Base-by-base conservation (phyloP, 305 asterid genomes). In the Striga hermonthica region DNA sequence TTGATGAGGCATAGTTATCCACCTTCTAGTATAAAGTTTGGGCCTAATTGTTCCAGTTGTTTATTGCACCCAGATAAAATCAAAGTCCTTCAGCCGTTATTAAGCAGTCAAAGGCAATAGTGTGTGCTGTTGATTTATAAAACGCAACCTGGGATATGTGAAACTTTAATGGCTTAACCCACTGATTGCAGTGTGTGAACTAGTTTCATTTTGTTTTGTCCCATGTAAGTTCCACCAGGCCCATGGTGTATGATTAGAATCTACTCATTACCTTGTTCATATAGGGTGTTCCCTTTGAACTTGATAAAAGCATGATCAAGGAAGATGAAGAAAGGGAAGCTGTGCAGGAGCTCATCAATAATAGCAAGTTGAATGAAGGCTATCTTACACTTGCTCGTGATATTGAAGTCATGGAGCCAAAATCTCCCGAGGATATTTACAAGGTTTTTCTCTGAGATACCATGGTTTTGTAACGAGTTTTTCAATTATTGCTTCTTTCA, bases 321-420 rank as follows among this genome's bases (percentile, higher is more conserved):
- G 92, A 85, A 53, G 91, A 83, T 71, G 89, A 84, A 59, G 96
- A 94, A 64, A 84, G 95, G 80, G 95, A 90, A 62, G 87, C 80
- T 49, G 71, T 94, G 72, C 96, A 90, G 74, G 95, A 84, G 57
- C 83, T 86, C 45, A 80, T 94, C 76, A 86, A 85, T 77, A 94
- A 88, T 73, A 31, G 82, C 14, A 90, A 88, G 81, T 70, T 90
- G 81, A 90, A 76, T 81, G 98, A 94, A 80, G 99, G 99, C 45
- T 94, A 79, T 81, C 97, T 94, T 71, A 82, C 97, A 38, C 96
- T 94, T 81, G 99, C 97, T 65, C 95, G 97, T 55, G 99, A 94
- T 80, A 88, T 94, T 61, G 99, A 90, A 80, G 99, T 94, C 72
- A 94, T 90, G 97, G 99, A 94, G 79, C 87, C 99, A 58, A 94